Conservation (phyloP, 305 asterid genomes). For the Solanum hybrid region DNA sequence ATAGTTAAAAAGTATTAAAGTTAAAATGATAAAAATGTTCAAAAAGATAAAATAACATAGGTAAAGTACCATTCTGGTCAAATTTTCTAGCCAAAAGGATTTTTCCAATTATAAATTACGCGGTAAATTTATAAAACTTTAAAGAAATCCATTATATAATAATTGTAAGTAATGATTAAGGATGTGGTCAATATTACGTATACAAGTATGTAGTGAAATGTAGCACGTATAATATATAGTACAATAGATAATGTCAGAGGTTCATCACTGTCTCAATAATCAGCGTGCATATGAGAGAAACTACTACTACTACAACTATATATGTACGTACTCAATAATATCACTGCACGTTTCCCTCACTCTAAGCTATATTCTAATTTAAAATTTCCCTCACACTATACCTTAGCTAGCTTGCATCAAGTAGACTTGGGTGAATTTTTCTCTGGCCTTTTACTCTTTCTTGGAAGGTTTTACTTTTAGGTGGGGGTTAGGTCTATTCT, state of each 20-base stretch:
- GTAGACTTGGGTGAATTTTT: neutral
- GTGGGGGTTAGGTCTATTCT: neutral
- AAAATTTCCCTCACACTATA: neutral
- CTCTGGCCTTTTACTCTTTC: neutral
- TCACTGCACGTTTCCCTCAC: neutral
- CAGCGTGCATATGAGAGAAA: conserved; percentile 28
- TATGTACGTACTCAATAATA: neutral
- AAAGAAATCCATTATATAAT: neutral
- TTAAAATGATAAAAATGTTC: too few species aligned
- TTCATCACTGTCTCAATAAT: conserved; percentile 63
- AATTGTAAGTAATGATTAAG: neutral
- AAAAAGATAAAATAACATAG: too few species aligned
- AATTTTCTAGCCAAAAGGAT: too few species aligned
- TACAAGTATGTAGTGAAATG: neutral
- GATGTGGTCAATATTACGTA: neutral
- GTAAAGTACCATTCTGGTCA: too few species aligned
- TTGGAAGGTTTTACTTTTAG: neutral
- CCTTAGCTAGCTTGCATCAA: neutral
- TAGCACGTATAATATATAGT: neutral
- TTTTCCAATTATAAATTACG: neutral
- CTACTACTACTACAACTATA: neutral
- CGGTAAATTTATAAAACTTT: neutral
- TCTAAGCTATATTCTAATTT: neutral
- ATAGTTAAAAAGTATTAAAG: too few species aligned
- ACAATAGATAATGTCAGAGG: neutral